phyloP scores from a whole-genome alignment of 768 basidiomycete species.

The Lyophyllum shimeji region DNA sequence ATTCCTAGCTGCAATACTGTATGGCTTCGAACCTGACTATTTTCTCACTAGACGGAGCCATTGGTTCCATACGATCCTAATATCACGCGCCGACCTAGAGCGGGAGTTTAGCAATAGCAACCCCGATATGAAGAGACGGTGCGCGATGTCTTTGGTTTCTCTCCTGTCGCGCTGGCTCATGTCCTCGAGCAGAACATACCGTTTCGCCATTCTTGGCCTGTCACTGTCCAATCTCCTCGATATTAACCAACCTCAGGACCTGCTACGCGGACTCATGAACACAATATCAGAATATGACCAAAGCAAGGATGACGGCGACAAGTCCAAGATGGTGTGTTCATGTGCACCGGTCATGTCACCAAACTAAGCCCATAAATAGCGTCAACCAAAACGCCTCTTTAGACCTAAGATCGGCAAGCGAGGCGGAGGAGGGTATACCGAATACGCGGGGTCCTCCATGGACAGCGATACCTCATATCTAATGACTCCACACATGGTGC shows the following conservation, averaged over 20 bases:
- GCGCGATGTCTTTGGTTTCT: conserved; percentile 18
- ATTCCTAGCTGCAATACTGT: background rate
- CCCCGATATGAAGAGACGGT: conserved; percentile 78
- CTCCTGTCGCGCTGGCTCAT: background rate
- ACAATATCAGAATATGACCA: conserved; percentile 79
- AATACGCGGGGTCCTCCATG: conserved; percentile 59
- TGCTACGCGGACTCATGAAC: conserved; percentile 71
- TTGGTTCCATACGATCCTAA: conserved; percentile 87
- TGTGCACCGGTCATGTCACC: background rate
- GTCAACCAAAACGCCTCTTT: conserved; percentile 54
- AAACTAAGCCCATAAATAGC: conserved; percentile 18
- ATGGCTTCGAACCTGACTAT: background rate
- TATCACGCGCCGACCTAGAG: conserved; percentile 73
- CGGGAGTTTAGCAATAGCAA: conserved; percentile 76
- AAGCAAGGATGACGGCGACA: conserved; percentile 70
- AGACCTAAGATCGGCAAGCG: conserved; percentile 58
- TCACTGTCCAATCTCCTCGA: conserved; percentile 82
- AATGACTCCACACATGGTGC: conserved; percentile 70
- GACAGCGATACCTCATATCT: conserved; percentile 72
- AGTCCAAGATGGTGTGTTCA: conserved; percentile 65
- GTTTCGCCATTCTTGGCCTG: conserved; percentile 85
- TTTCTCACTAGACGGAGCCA: conserved; percentile 60
- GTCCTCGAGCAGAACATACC: conserved; percentile 57
- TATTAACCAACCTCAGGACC: conserved; percentile 76
- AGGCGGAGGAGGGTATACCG: conserved; percentile 49